A percentile compares a stretch with the other conserved stretches of the same genome.
Evolutionary conservation across 352 stramenopile species (phyloP).

Genomic region (Phytophthora chlamydospora): DNA sequence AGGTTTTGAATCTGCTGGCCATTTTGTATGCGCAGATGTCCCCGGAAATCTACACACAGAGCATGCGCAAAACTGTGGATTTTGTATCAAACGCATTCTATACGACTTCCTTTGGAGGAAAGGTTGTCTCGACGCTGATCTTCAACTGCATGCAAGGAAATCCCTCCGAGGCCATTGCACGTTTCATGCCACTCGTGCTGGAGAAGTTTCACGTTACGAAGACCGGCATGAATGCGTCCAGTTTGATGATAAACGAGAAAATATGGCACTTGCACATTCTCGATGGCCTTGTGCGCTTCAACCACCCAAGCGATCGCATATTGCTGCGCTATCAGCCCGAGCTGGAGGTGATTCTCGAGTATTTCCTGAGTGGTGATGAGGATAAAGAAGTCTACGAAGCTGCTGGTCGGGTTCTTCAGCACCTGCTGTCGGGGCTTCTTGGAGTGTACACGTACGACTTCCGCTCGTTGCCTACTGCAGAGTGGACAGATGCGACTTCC

Average conservation of each 20-base stretch:
- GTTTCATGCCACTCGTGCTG: slow-evolving; percentile 52
- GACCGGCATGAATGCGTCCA: slow-evolving; percentile 30
- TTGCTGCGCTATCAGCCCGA: slow-evolving; percentile 49
- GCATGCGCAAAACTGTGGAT: slow-evolving; percentile 54
- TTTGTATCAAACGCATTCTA: slow-evolving; percentile 73
- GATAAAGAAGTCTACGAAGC: slow-evolving; percentile 68
- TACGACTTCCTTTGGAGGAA: slow-evolving; percentile 63
- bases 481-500: slow-evolving; percentile 52
- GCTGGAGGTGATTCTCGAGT: slow-evolving; percentile 45
- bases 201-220: slow-evolving; percentile 58
- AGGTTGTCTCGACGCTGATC: slow-evolving; percentile 61
- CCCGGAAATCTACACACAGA: slow-evolving; percentile 58
- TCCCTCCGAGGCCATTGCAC: slow-evolving; percentile 38
- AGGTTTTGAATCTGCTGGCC: slow-evolving; percentile 66
- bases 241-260: slow-evolving; percentile 69
- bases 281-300: slow-evolving; percentile 56
- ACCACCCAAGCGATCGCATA: slow-evolving; percentile 26
- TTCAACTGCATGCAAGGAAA: slow-evolving; percentile 56
- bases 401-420: slow-evolving; percentile 45
- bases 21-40: slow-evolving; percentile 73
- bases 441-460: slow-evolving; percentile 69
- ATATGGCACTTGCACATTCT: slow-evolving; percentile 69
- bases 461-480: slow-evolving; percentile 52
- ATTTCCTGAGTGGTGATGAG: slow-evolving; percentile 53
- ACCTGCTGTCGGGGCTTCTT: slow-evolving; percentile 52